Base-by-base conservation (phyloP, 2,329 filamentous ascomycete species). In the Fusarium sp. region DNA sequence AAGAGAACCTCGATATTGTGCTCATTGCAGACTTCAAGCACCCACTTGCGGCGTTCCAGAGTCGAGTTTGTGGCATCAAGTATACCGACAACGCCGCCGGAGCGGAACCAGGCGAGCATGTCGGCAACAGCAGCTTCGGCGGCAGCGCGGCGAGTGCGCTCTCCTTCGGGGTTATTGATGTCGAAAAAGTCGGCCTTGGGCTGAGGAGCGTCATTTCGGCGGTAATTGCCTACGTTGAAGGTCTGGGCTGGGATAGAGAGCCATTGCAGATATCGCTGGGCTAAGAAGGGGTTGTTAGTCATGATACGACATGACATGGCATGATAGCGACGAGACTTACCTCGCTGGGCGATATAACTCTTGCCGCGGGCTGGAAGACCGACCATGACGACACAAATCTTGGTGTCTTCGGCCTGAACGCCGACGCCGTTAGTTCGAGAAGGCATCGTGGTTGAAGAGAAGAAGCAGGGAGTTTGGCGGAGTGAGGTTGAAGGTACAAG, bases 321-420 rank as follows among this genome's bases (percentile, higher is more conserved):
- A 19, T 26, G 25, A n/a, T 32, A 41, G 48, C 40, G 51, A 60
- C 36, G 56, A 55, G 42, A 75, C 81, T 73, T 82, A 95, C 93
- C 93, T 86, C 97, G 97, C 74, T 96, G 93, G 69, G 95, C 94
- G 75, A 99, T 98, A 77, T 97, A 88, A 81, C 92, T 97, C 85
- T 99, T 99, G 73, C 95, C 95, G 70, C 95, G 85, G 61, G 95
- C 95, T 52, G 95, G 95, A 75, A 99, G 84, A 68, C 95, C 95
- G 59, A 99, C 95, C 95, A 99, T 98, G 72, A 99, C 93, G 65
- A 99, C 93, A 78, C 94, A 98, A 81, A 99, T 96, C 77, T 91
- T 92, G 60, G 92, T 94, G 78, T 97, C 93, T 82, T 98, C 94
- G 71, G 91, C 91, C 91, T 96, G 90, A 66, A 93, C 85, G 73